phyloP scores from a whole-genome alignment of 306 rosid genomes.

The Vigna trinervia region DNA sequence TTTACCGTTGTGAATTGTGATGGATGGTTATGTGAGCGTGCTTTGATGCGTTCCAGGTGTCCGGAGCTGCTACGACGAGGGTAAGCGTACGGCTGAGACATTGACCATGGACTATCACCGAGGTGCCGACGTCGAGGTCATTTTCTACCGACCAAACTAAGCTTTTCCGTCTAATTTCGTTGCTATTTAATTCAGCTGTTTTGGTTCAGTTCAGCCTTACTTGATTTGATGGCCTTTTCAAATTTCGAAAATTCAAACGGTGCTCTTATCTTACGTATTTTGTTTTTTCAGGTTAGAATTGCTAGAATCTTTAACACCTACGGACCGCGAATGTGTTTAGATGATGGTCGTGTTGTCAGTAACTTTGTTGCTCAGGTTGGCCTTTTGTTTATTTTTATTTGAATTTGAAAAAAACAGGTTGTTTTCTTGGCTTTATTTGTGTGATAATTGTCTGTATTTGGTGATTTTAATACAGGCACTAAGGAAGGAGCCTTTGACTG shows the following conservation, averaged over 20 bases:
- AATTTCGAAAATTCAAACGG: neutral
- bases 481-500: constrained; percentile 96
- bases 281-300: constrained; percentile 77
- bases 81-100: constrained; percentile 98
- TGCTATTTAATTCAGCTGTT: constrained; percentile 3
- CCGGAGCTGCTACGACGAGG: constrained; percentile 97
- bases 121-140: constrained; percentile 90
- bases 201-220: neutral
- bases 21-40: constrained; percentile 13
- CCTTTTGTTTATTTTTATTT: neutral
- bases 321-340: constrained; percentile 99
- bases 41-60: constrained; percentile 76
- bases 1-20: constrained; percentile 15
- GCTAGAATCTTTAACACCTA: constrained; percentile 99
- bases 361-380: constrained; percentile 96
- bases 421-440: constrained; percentile 24
- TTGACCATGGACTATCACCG: constrained; percentile 98
- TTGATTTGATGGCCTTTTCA: neutral
- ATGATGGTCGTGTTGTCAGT: constrained; percentile 98
- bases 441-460: constrained; percentile 25
- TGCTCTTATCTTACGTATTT: neutral
- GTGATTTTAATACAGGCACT: constrained; percentile 72
- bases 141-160: neutral
- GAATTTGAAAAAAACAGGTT: neutral
- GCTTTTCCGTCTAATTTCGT: neutral